These are phyloP conservation scores for Rubia occidens DNA, from an alignment of 305 asterid species.

Conservation along the genomic window DNA sequence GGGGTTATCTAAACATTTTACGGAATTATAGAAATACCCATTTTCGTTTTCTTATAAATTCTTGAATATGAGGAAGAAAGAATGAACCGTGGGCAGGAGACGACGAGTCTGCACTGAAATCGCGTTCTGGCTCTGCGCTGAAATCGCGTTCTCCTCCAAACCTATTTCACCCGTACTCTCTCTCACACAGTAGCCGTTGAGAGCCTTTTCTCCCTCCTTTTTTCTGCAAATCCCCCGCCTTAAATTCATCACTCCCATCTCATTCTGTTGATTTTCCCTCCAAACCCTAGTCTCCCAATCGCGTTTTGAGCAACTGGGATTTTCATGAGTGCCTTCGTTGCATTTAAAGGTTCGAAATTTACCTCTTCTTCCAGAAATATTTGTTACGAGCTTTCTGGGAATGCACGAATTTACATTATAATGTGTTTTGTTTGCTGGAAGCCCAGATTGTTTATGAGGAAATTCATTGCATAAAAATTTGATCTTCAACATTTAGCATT, in stretches of 20 bases:
- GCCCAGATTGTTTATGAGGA: no score
- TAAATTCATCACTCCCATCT: not conserved
- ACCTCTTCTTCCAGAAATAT: not conserved
- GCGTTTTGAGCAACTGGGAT: constrained; percentile 5
- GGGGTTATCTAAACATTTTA: no score
- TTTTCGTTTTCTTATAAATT: no score
- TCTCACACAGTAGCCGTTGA: constrained; percentile 15
- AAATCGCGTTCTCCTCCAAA: constrained; percentile 11
- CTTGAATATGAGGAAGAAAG: not conserved
- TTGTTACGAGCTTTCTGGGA: not conserved
- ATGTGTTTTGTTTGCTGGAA: no score
- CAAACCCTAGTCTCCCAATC: constrained; percentile 8
- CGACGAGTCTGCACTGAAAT: constrained; percentile 20
- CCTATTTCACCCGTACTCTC: not conserved
- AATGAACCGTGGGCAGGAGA: constrained; percentile 12
- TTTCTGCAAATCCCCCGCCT: constrained; percentile 6
- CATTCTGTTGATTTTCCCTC: constrained; percentile 5
- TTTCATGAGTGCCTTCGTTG: not conserved
- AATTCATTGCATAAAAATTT: no score
- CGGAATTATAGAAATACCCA: no score
- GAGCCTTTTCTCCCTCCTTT: not conserved
- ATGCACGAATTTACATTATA: not conserved
- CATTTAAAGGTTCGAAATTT: not conserved
- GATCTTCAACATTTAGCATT: no score
- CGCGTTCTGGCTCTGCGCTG: constrained; percentile 16